phyloP scores from a whole-genome alignment of 2,329 filamentous ascomycete genomes.

The Podosphaera xanthii region DNA sequence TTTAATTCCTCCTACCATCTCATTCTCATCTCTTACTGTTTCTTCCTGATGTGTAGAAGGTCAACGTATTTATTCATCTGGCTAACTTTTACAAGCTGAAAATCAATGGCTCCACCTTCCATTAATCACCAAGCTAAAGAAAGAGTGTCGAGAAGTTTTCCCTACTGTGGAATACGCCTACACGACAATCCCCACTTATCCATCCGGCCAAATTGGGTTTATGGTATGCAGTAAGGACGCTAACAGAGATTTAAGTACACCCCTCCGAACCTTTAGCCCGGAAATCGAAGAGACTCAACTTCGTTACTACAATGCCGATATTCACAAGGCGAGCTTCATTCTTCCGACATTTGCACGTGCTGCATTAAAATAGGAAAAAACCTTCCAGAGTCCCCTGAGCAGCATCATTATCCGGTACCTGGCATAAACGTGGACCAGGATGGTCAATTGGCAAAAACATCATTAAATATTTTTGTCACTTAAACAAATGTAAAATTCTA shows the following conservation, averaged over 20 bases:
- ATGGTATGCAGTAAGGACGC: conserved; percentile 98
- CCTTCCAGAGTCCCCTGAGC: too few relatives aligned
- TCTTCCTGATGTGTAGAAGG: not conserved
- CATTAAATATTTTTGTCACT: too few relatives aligned
- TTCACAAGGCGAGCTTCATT: conserved; percentile 85
- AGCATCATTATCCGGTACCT: too few relatives aligned
- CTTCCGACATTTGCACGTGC: conserved; percentile 84
- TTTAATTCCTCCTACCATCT: not conserved
- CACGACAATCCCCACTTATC: conserved; percentile 98
- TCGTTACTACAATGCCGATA: conserved; percentile 93
- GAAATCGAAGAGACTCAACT: conserved; percentile 87
- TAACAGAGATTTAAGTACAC: conserved; percentile 61
- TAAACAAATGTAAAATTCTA: too few relatives aligned
- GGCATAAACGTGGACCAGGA: too few relatives aligned
- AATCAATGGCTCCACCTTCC: conserved; percentile 98
- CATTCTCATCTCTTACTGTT: conserved; percentile 1
- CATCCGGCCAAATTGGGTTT: conserved; percentile 97
- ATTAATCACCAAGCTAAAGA: conserved; percentile 86
- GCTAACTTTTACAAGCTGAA: conserved; percentile 40
- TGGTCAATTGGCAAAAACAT: too few relatives aligned
- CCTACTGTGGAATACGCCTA: conserved; percentile 95
- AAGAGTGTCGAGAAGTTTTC: conserved; percentile 93
- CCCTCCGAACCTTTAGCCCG: conserved; percentile 53
- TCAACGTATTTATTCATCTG: not conserved
- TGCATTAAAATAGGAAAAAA: conserved; percentile 29